Evolutionary conservation across 768 basidiomycete genomes (phyloP), one percentile per base, ranked within the genome.

Genomic region (Rhodocollybia butyracea): DNA sequence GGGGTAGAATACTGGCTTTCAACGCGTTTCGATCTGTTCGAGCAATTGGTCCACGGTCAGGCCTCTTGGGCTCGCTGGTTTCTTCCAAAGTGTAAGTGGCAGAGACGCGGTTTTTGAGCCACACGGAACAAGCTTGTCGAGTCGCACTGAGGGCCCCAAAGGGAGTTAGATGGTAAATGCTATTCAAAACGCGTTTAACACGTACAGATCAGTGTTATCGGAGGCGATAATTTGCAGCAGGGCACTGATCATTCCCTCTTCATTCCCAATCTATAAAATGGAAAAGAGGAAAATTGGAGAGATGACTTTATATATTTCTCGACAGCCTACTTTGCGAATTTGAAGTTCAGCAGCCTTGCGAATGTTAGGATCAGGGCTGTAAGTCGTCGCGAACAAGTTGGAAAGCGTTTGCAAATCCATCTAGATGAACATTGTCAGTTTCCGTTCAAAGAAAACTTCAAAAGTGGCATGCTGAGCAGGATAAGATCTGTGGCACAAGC

Each of bases 21-120:
- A 95, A 76, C n/a, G 86, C 82, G 55, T 81, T 81, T 51, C 87
- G 83, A 71, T 94, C 94, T 2, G 86, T 79, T 29, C 70, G 64
- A 2, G 81, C 72, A 67, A 95, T 87, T 51, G 83, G 76, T 29
- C 70, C 70, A 43, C 81, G 81, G 64, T 92, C 88, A 0, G 85
- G 76, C 29, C 84, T 81, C 50, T 78, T 67, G 29, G 54, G 55
- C 31, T 59, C 51, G 41, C 51, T 46, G 38, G 19, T 66, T 61
- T 17, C 59, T 58, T 54, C 59, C 45, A 70, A 60, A 58, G 76
- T 67, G 66, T 93, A 95, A 19, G 78, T 78, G 5, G 77, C 76
- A 54, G 82, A 79, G 57, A 95, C 83, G 63, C 94, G 88, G 69
- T 96, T 96, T 73, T 96, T 96, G 63, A 95, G 77, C 81, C 88